Conservation (phyloP, 1,284 basidiomycete species). For the Ceratobasidium sp. region DNA sequence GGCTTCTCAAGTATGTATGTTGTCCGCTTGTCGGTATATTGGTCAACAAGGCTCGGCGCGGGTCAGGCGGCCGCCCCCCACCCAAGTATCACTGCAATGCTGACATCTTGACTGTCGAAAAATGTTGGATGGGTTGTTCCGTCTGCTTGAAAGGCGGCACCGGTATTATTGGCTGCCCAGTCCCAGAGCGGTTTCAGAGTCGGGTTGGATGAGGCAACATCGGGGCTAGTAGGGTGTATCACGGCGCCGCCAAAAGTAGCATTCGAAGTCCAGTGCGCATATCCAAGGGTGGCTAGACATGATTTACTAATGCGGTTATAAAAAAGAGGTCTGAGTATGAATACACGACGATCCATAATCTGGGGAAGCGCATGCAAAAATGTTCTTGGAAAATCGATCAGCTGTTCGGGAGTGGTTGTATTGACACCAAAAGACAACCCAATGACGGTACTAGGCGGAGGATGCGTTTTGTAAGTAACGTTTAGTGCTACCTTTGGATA, state of each 20-base stretch:
- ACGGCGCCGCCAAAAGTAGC: not conserved
- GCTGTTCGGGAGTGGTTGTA: not conserved
- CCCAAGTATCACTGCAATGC: not conserved
- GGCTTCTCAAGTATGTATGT: not conserved
- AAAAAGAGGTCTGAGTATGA: too few relatives aligned
- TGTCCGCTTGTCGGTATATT: not conserved
- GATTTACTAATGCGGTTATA: too few relatives aligned
- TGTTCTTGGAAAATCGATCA: not conserved
- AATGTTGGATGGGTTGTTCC: conserved; percentile 6
- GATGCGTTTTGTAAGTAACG: conserved; percentile 23
- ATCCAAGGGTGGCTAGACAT: not conserved
- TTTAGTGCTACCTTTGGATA: not conserved
- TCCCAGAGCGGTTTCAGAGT: not conserved
- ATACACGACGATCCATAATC: not conserved
- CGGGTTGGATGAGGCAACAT: not conserved
- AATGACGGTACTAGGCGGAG: not conserved
- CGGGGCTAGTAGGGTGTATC: conserved; percentile 8
- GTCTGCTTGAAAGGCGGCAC: too few relatives aligned
- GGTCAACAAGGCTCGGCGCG: not conserved
- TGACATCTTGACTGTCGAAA: not conserved
- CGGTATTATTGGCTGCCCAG: not conserved
- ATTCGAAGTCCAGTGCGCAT: not conserved
- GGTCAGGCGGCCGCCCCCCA: not conserved
- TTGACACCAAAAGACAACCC: not conserved
- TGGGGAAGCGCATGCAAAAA: not conserved